These are phyloP conservation scores for Dendrobium catenatum DNA, from an alignment of 106 monocot species.

Conservation along the genomic window DNA sequence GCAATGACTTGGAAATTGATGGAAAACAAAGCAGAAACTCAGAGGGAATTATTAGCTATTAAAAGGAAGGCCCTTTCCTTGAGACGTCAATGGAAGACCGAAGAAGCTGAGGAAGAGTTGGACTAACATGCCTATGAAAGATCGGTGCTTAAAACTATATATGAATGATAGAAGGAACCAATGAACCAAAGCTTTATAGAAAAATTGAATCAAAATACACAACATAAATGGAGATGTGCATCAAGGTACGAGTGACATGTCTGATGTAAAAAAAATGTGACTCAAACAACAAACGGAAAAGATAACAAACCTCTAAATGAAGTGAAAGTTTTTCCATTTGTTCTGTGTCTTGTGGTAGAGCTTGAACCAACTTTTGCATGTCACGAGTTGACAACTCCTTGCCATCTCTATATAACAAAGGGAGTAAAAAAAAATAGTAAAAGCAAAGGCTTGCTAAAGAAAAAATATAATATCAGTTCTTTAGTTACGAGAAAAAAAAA, in stretches of 20 bases:
- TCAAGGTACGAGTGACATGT: too few relatives aligned
- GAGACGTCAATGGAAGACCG: conserved; percentile 57
- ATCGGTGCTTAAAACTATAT: not conserved
- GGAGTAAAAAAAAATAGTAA: too few relatives aligned
- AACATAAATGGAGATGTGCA: not conserved
- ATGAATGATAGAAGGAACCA: not conserved
- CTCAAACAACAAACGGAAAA: not conserved
- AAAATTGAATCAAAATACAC: not conserved
- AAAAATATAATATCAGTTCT: too few relatives aligned
- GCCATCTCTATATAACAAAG: too few relatives aligned
- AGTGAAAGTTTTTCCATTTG: conserved; percentile 51
- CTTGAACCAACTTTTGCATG: conserved; percentile 8
- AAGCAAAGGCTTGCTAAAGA: too few relatives aligned
- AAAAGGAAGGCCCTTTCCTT: conserved; percentile 59
- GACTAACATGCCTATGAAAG: not conserved
- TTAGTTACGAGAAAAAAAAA: too few relatives aligned
- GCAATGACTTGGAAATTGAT: conserved; percentile 10
- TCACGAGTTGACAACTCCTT: too few relatives aligned
- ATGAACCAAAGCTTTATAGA: not conserved
- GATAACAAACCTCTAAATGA: conserved; percentile 39
- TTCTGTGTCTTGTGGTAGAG: conserved; percentile 50
- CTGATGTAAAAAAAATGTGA: too few relatives aligned
- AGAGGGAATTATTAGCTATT: conserved; percentile 68
- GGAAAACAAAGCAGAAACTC: conserved; percentile 39
- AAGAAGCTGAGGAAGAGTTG: conserved; percentile 46